Evolutionary conservation across 768 basidiomycete species (phyloP).

Genomic region (Naganishia vaughanmartiniae): DNA sequence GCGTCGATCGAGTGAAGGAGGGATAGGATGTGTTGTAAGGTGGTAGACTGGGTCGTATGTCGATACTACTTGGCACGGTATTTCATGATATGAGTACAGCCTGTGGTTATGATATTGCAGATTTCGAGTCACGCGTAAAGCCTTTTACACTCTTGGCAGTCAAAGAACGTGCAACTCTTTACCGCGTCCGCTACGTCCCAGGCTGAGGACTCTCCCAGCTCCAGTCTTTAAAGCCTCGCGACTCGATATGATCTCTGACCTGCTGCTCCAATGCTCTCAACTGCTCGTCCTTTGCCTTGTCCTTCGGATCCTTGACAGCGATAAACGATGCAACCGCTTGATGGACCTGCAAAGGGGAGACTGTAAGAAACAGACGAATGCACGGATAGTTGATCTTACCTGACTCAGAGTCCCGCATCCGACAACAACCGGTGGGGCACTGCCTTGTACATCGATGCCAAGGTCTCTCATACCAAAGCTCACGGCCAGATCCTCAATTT

Average conservation of each 20-base stretch:
- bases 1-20: no score
- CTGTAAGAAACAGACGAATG: constrained; percentile 28
- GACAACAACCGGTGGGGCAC: constrained; percentile 43
- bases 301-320: constrained; percentile 22
- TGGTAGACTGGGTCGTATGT: no score
- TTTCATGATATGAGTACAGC: no score
- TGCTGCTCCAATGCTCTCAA: constrained; percentile 26
- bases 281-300: constrained; percentile 15
- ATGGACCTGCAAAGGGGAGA: constrained; percentile 28
- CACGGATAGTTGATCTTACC: constrained; percentile 34
- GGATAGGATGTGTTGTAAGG: no score
- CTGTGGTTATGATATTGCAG: background rate
- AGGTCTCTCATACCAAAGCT: constrained; percentile 42
- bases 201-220: constrained; percentile 44
- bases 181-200: background rate
- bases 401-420: constrained; percentile 48
- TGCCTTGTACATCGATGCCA: constrained; percentile 30
- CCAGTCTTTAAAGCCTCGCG: constrained; percentile 37
- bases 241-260: constrained; percentile 36
- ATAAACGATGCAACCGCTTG: constrained; percentile 22
- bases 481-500: constrained; percentile 46
- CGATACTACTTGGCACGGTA: no score
- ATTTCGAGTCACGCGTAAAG: no score
- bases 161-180: no score
- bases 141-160: no score